A percentile compares a stretch with the other conserved stretches of the same genome.
phyloP scores from a whole-genome alignment of 208 protist species.

The Endotrypanum monterogeii region DNA sequence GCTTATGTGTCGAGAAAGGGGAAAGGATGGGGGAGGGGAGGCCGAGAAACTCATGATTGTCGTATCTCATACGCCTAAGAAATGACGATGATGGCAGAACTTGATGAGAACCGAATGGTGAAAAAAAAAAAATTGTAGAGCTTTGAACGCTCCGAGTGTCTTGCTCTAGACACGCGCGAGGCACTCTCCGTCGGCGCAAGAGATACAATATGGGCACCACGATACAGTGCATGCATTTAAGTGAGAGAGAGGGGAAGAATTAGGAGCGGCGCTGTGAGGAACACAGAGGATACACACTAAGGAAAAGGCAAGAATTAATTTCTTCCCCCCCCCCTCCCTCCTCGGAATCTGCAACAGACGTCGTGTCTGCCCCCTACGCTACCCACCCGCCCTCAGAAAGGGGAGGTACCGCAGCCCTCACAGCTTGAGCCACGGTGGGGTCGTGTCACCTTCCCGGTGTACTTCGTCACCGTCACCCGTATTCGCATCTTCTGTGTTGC shows the following conservation, averaged over 20 bases:
- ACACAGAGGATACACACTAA: not conserved
- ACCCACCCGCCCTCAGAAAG: not conserved
- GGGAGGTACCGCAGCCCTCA: not conserved
- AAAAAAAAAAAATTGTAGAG: not conserved
- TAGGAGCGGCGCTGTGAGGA: not conserved
- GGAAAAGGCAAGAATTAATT: not conserved
- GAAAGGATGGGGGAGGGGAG: too few relatives aligned
- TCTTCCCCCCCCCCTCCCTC: not conserved
- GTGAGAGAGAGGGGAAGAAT: not conserved
- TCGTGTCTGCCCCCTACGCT: not conserved
- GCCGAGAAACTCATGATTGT: too few relatives aligned
- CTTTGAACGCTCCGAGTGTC: too few relatives aligned
- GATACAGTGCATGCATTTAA: not conserved
- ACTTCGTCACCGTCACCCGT: not conserved
- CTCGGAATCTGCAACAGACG: not conserved
- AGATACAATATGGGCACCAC: not conserved
- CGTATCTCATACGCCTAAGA: too few relatives aligned
- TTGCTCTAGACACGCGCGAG: too few relatives aligned
- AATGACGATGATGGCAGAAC: not conserved
- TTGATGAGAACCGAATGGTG: not conserved
- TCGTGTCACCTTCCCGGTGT: not conserved
- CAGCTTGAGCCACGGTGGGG: not conserved
- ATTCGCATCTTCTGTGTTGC: not conserved
- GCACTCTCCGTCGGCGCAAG: too few relatives aligned
- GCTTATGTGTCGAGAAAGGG: too few relatives aligned